Evolutionary conservation across 305 asterid species (phyloP).

Genomic region (Fraxinus albicans): DNA sequence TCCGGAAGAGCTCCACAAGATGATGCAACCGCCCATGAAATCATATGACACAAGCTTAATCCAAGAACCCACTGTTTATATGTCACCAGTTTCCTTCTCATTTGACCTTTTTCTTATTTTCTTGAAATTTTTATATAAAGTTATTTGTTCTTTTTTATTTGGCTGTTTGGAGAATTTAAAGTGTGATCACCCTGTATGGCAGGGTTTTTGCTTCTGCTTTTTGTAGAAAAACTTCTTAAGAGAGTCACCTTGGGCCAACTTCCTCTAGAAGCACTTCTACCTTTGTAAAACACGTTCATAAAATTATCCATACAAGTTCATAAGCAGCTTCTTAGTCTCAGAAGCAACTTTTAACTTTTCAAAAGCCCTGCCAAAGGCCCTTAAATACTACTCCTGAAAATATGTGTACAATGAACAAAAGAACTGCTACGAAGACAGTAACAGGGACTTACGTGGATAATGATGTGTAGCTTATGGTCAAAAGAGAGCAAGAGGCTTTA

Average conservation of each 20-base stretch:
- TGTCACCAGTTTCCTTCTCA: constrained; percentile 30
- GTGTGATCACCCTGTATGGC: neutral
- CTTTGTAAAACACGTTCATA: neutral
- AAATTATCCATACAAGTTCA: too few relatives aligned
- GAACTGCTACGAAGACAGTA: neutral
- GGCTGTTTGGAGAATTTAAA: neutral
- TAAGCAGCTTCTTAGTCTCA: neutral
- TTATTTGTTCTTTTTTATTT: neutral
- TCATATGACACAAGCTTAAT: constrained; percentile 68
- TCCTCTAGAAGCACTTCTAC: neutral
- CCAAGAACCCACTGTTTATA: constrained; percentile 78
- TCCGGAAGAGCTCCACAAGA: constrained; percentile 49
- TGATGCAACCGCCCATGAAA: constrained; percentile 73
- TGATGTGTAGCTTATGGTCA: neutral
- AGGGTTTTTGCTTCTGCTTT: neutral
- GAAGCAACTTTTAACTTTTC: neutral
- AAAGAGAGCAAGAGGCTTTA: neutral
- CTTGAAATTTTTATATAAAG: neutral
- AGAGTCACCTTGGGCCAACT: neutral
- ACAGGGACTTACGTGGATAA: neutral
- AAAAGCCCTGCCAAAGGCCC: neutral
- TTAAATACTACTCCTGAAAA: neutral
- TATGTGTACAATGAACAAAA: neutral
- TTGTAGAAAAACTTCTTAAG: neutral
- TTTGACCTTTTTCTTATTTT: neutral